phyloP scores from a whole-genome alignment of 352 stramenopile species.

The Globisporangium recalcitrans region DNA sequence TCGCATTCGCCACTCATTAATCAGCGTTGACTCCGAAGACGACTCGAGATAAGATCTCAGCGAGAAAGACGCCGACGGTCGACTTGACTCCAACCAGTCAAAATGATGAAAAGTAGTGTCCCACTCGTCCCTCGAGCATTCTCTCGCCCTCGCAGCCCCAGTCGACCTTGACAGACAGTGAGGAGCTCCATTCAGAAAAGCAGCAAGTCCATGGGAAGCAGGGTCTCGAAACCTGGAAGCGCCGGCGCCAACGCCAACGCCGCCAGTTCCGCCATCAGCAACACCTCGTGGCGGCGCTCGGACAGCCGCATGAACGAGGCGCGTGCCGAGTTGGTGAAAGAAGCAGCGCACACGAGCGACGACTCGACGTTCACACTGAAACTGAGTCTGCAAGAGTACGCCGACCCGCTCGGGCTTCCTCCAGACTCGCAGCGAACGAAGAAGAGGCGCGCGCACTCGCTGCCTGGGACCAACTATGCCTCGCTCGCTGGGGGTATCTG shows the following conservation, averaged over 20 bases:
- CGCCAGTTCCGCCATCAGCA: not conserved
- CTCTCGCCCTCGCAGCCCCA: not conserved
- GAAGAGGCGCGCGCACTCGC: conserved; percentile 14
- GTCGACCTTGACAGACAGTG: not conserved
- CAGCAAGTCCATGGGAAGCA: conserved; percentile 26
- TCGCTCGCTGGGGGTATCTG: not conserved
- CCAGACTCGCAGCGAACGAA: not conserved
- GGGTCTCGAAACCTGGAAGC: conserved; percentile 21
- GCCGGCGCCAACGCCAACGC: too few species aligned
- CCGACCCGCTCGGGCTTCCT: not conserved
- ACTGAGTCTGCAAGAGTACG: conserved; percentile 13
- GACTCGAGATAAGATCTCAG: not conserved
- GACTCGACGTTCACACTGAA: conserved; percentile 18
- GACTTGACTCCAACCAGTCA: not conserved
- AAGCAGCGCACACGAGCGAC: not conserved
- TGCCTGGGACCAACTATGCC: conserved; percentile 10
- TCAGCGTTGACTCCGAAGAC: not conserved
- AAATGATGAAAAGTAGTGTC: not conserved
- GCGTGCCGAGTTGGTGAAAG: conserved; percentile 4
- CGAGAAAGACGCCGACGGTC: not conserved
- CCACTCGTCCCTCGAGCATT: not conserved
- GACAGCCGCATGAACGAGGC: conserved; percentile 28
- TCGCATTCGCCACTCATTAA: too few species aligned
- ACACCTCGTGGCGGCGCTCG: conserved; percentile 19
- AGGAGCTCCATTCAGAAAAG: not conserved